These are phyloP conservation scores for Tubosaeta sp. DNA, from an alignment of 768 basidiomycete genomes.

Conservation along the genomic window DNA sequence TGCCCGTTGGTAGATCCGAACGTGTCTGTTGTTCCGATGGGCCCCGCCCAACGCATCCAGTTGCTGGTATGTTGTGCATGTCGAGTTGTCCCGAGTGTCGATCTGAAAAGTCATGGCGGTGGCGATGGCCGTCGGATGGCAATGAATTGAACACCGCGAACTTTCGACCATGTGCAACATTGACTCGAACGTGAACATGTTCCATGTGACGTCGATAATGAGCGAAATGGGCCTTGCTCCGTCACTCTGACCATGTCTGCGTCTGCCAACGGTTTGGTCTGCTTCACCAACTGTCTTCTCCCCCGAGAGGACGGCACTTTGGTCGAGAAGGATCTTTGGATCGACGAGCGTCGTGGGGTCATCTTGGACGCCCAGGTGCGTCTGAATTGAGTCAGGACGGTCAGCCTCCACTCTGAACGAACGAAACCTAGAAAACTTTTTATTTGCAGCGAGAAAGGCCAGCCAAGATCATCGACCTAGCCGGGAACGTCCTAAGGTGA, in stretches of 20 bases:
- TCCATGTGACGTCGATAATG: neutral
- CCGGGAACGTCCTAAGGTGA: conserved; percentile 73
- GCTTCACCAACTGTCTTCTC: conserved; percentile 85
- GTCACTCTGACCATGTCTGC: conserved; percentile 18
- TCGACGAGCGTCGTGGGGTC: conserved; percentile 68
- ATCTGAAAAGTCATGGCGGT: neutral
- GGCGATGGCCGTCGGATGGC: too few relatives aligned
- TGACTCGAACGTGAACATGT: neutral
- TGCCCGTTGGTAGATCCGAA: too few relatives aligned
- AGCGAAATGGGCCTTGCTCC: conserved; percentile 1
- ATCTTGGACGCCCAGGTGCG: conserved; percentile 73
- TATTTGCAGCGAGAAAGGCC: conserved; percentile 60
- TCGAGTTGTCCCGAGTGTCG: neutral
- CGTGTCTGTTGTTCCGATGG: too few relatives aligned
- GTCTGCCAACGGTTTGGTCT: conserved; percentile 60
- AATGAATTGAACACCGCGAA: too few relatives aligned
- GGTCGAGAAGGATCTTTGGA: conserved; percentile 73
- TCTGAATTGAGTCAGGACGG: neutral
- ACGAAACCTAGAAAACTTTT: conserved; percentile 55
- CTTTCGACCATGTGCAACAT: neutral
- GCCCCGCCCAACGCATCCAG: too few relatives aligned
- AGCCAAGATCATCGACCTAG: conserved; percentile 58
- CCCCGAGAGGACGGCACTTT: conserved; percentile 77
- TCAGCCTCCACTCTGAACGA: conserved; percentile 1
- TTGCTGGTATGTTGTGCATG: too few relatives aligned